phyloP scores from a whole-genome alignment of 2,329 filamentous ascomycete species.

The Neonectria ditissima region DNA sequence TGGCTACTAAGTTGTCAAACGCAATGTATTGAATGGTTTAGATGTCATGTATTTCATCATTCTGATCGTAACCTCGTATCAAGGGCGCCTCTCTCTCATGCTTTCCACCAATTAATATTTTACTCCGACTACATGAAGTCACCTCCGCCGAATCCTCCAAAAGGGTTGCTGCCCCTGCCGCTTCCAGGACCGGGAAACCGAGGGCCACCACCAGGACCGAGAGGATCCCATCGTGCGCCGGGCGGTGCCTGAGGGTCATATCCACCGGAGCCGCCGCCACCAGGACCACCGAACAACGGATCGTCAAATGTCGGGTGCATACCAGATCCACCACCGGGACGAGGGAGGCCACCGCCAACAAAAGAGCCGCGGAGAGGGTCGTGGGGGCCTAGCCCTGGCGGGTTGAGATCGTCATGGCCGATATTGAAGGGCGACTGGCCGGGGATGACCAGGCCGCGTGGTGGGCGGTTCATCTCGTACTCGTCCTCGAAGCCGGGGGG shows the following conservation, averaged over 20 bases:
- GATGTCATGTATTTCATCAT: constrained; percentile 21
- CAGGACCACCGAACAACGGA: constrained; percentile 74
- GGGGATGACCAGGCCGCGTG: constrained; percentile 49
- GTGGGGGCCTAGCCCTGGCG: constrained; percentile 84
- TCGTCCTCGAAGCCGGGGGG: constrained; percentile 96
- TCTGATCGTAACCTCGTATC: constrained; percentile 29
- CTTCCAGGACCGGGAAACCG: constrained; percentile 60
- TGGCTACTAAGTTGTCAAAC: not conserved
- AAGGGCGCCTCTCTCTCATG: constrained; percentile 9
- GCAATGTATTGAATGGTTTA: not conserved
- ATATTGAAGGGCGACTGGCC: constrained; percentile 74
- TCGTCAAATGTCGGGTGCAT: constrained; percentile 99
- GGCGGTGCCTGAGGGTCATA: constrained; percentile 81
- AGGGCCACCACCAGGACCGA: constrained; percentile 74
- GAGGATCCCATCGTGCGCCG: constrained; percentile 90
- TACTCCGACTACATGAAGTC: constrained; percentile 46
- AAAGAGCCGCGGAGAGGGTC: constrained; percentile 81
- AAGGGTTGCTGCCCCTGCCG: constrained; percentile 52
- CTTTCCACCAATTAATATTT: constrained; percentile 7
- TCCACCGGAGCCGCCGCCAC: constrained; percentile 47
- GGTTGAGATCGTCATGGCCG: constrained; percentile 89
- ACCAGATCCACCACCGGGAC: constrained; percentile 75
- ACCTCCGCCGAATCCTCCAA: constrained; percentile 53
- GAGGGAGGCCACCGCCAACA: constrained; percentile 69
- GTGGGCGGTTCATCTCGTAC: constrained; percentile 80